Conservation (phyloP, 208 protist species). For the Sergeia podlipaevii region DNA sequence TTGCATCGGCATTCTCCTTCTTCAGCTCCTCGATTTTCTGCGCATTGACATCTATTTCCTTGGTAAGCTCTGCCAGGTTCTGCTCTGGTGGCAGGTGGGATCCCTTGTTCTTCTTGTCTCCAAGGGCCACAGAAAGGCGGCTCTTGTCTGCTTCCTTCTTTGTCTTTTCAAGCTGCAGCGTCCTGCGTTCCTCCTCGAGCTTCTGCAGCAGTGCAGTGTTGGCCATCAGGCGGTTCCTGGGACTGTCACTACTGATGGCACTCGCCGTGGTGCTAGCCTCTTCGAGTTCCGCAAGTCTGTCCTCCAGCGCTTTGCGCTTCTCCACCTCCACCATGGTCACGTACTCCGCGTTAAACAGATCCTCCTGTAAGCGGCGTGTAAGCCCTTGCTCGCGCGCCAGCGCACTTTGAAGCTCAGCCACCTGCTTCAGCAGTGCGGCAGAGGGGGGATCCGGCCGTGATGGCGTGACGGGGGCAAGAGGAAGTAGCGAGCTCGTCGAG, state of each 20-base stretch:
- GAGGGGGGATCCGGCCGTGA: not conserved
- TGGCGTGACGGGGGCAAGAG: not conserved
- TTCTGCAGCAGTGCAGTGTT: conserved; percentile 14
- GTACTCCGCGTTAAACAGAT: conserved; percentile 85
- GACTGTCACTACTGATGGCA: not conserved
- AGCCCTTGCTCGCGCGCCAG: conserved; percentile 44
- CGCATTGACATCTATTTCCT: conserved; percentile 20
- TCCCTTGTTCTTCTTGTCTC: not conserved
- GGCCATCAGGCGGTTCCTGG: not conserved
- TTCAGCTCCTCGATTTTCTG: conserved; percentile 22
- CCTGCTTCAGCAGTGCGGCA: conserved; percentile 6
- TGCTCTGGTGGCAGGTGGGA: not conserved
- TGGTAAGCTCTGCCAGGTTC: conserved; percentile 13
- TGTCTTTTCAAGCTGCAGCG: conserved; percentile 16
- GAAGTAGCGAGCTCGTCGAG: not conserved
- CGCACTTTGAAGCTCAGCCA: conserved; percentile 15
- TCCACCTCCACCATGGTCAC: conserved; percentile 76
- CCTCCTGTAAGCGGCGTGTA: conserved; percentile 68
- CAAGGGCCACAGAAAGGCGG: conserved; percentile 4
- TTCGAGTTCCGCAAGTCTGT: conserved; percentile 36
- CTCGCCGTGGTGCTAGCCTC: not conserved
- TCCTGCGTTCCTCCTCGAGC: conserved; percentile 28
- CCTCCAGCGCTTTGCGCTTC: conserved; percentile 61
- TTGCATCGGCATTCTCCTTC: conserved; percentile 33
- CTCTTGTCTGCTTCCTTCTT: conserved; percentile 13